A percentile compares a stretch with the other conserved stretches of the same genome.
These are phyloP conservation scores for Gomphus sp. DNA, from an alignment of 1,284 basidiomycete genomes.

Conservation along the genomic window DNA sequence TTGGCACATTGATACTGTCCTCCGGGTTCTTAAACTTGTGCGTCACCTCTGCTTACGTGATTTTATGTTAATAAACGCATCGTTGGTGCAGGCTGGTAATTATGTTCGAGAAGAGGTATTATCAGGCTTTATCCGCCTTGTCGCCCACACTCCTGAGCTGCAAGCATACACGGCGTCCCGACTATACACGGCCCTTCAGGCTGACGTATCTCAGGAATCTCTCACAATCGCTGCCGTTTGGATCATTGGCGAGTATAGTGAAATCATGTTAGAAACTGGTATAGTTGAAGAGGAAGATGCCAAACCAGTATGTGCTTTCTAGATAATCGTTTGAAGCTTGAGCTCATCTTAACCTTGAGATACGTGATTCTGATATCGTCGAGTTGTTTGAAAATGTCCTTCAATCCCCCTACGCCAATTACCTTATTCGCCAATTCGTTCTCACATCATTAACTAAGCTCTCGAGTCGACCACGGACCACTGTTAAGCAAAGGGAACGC, in stretches of 20 bases:
- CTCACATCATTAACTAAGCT: constrained; percentile 89
- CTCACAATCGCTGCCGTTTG: constrained; percentile 90
- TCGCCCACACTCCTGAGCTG: constrained; percentile 94
- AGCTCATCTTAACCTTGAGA: constrained; percentile 28
- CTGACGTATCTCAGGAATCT: constrained; percentile 95
- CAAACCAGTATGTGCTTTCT: constrained; percentile 37
- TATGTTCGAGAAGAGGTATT: constrained; percentile 96
- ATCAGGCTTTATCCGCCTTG: constrained; percentile 90
- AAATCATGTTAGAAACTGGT: constrained; percentile 81
- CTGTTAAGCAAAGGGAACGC: constrained; percentile 62
- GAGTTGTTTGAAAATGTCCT: constrained; percentile 84
- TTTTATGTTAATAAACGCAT: neutral
- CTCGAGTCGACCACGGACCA: constrained; percentile 64
- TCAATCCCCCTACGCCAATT: constrained; percentile 92
- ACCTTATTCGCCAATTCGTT: constrained; percentile 87
- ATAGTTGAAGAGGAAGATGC: constrained; percentile 82
- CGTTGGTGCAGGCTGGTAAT: constrained; percentile 78
- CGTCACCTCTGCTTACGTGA: constrained; percentile 20
- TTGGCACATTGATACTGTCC: constrained; percentile 98
- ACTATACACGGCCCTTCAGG: constrained; percentile 79
- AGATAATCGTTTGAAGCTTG: neutral
- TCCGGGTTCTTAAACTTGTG: constrained; percentile 88
- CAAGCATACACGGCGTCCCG: constrained; percentile 95
- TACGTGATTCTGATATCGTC: constrained; percentile 75
- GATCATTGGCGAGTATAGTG: constrained; percentile 96